These are phyloP conservation scores for Fistulifera pelliculosa DNA, from an alignment of 108 stramenopile species.

Conservation along the genomic window DNA sequence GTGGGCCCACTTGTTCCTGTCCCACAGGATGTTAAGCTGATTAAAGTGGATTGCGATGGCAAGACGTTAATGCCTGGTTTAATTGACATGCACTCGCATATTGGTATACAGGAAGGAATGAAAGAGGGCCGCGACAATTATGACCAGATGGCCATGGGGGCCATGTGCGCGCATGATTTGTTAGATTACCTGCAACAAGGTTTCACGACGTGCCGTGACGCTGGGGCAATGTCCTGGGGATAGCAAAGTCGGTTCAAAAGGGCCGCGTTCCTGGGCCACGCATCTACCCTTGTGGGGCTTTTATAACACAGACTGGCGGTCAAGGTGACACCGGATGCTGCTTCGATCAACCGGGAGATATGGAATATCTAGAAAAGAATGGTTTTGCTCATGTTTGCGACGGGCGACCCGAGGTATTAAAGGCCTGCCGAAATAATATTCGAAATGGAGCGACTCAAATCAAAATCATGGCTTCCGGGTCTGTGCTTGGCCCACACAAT, in stretches of 20 bases:
- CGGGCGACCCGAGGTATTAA: neutral
- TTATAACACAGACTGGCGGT: neutral
- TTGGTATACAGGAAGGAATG: constrained; percentile 46
- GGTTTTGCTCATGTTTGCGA: constrained; percentile 1
- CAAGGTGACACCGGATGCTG: constrained; percentile 1
- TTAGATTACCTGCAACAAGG: constrained; percentile 3
- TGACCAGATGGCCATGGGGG: constrained; percentile 5
- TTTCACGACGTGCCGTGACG: neutral
- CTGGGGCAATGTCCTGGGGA: constrained; percentile 2
- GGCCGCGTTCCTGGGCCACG: neutral
- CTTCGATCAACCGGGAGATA: neutral
- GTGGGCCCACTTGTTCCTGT: neutral
- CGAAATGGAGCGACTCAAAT: constrained; percentile 3
- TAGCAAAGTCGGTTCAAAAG: neutral
- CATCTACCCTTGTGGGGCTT: neutral
- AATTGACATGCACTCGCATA: constrained; percentile 32
- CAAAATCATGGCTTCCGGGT: neutral
- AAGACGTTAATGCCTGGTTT: constrained; percentile 2
- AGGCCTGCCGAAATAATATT: constrained; percentile 1
- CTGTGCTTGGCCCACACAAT: neutral
- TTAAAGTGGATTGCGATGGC: constrained; percentile 1
- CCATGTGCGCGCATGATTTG: neutral
- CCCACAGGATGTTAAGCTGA: neutral
- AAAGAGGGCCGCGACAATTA: neutral
- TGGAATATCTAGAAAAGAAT: neutral